Evolutionary conservation across 1,139 yeast genomes (phyloP).

Genomic region (Yamadazyma siamensis): DNA sequence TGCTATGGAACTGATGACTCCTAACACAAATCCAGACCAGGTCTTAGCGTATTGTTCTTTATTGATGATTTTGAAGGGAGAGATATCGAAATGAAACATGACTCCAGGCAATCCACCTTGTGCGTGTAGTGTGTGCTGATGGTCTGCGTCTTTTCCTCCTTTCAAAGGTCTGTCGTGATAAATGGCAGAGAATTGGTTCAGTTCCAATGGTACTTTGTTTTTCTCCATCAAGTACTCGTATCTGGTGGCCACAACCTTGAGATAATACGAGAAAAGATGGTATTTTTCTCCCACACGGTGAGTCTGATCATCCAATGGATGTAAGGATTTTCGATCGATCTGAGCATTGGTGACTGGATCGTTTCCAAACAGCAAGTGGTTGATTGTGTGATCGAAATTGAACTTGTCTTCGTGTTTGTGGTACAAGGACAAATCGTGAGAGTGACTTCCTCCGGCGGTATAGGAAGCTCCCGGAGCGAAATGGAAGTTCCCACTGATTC

Average conservation of each 20-base stretch:
- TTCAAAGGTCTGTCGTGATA: conserved; percentile 77
- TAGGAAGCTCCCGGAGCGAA: conserved; percentile 89
- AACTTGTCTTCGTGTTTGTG: conserved; percentile 50
- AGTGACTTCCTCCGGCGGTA: conserved; percentile 56
- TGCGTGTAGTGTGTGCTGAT: conserved; percentile 80
- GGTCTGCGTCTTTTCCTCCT: conserved; percentile 91
- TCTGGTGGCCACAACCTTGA: conserved; percentile 89
- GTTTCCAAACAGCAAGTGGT: conserved; percentile 83
- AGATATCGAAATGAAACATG: conserved; percentile 83
- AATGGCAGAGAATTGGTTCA: conserved; percentile 91
- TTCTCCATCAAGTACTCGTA: conserved; percentile 57
- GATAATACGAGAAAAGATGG: conserved; percentile 71
- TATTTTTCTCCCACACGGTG: conserved; percentile 39
- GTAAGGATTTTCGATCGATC: conserved; percentile 37
- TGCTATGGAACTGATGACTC: conserved; percentile 85
- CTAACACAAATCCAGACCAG: conserved; percentile 82
- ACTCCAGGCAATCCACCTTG: conserved; percentile 92
- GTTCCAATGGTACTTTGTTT: conserved; percentile 48
- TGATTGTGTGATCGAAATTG: conserved; percentile 69
- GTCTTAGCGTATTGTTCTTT: conserved; percentile 73
- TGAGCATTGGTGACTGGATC: conserved; percentile 32
- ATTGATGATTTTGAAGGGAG: conserved; percentile 89
- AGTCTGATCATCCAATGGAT: conserved; percentile 67
- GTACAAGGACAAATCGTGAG: conserved; percentile 81
- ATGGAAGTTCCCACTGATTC: conserved; percentile 88